phyloP scores from a whole-genome alignment of 176 grass and related monocot species.

The Juncus effusus region DNA sequence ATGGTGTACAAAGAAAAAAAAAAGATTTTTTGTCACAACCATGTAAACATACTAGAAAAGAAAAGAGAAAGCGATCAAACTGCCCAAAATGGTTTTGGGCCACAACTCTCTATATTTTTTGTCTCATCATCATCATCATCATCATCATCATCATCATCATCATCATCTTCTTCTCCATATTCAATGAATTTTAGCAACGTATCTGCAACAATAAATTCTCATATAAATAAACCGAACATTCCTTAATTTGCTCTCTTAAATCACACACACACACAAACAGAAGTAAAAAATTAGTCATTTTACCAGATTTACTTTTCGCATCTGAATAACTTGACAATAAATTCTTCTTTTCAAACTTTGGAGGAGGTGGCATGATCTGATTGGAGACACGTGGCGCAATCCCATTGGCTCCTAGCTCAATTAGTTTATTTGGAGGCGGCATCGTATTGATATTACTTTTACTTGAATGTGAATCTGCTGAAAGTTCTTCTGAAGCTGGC shows the following conservation, averaged over 20 bases:
- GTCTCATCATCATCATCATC: constrained; percentile 1
- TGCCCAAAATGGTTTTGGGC: constrained; percentile 57
- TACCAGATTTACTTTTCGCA: constrained; percentile 49
- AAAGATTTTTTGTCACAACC: too few relatives aligned
- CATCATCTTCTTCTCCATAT: constrained; percentile 78
- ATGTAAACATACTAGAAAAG: too few relatives aligned
- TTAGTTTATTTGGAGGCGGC: constrained; percentile 39
- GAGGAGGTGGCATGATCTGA: constrained; percentile 23
- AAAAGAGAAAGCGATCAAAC: constrained; percentile 21
- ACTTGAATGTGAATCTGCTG: constrained; percentile 32
- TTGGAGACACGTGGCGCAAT: constrained; percentile 24
- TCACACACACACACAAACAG: constrained; percentile 5
- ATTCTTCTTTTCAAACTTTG: constrained; percentile 25
- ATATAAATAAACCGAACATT: too few relatives aligned
- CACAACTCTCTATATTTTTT: constrained; percentile 7
- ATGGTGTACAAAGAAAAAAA: too few relatives aligned
- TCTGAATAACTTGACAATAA: constrained; percentile 31
- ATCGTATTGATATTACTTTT: constrained; percentile 30
- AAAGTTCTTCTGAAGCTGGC: constrained; percentile 59
- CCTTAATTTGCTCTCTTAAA: too few relatives aligned
- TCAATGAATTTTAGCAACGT: constrained; percentile 82
- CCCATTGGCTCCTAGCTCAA: constrained; percentile 42
- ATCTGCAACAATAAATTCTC: constrained; percentile 35
- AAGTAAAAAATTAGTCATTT: background rate
- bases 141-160: constrained; percentile 44